phyloP scores from a whole-genome alignment of 2,329 filamentous ascomycete genomes.

The Talaromyces piceae region DNA sequence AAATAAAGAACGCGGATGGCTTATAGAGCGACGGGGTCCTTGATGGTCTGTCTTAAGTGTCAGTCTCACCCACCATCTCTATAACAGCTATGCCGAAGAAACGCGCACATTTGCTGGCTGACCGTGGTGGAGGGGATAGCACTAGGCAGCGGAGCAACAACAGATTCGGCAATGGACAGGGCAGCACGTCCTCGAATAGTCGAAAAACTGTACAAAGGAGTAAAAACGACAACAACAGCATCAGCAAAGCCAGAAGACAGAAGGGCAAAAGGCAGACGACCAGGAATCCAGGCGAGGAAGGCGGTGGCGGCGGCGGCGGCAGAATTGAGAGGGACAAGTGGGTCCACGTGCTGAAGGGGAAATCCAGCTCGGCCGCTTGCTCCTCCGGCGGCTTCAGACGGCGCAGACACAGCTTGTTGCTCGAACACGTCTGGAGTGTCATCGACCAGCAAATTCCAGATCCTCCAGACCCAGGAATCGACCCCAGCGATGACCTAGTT shows the following conservation, averaged over 20 bases:
- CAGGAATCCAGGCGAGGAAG: not conserved
- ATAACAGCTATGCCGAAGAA: too few species aligned
- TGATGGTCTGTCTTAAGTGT: not conserved
- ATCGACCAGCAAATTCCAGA: not conserved
- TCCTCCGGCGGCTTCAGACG: not conserved
- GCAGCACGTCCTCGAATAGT: too few species aligned
- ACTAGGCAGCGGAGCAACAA: too few species aligned
- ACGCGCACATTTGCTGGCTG: too few species aligned
- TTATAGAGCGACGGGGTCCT: not conserved
- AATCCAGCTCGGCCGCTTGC: not conserved
- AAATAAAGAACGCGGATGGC: not conserved
- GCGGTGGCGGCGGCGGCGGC: not conserved
- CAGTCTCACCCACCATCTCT: not conserved
- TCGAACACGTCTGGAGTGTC: not conserved
- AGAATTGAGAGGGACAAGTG: too few species aligned
- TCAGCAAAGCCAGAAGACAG: not conserved
- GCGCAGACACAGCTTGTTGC: not conserved
- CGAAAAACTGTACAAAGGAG: too few species aligned
- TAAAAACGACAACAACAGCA: not conserved
- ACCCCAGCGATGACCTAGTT: slow-evolving; percentile 3
- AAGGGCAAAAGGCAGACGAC: not conserved
- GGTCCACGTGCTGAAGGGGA: not conserved
- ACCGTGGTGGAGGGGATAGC: not conserved
- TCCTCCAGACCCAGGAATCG: not conserved
- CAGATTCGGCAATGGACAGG: too few species aligned